phyloP scores from a whole-genome alignment of 176 grass and related monocot species.

The Neostapfia colusana region DNA sequence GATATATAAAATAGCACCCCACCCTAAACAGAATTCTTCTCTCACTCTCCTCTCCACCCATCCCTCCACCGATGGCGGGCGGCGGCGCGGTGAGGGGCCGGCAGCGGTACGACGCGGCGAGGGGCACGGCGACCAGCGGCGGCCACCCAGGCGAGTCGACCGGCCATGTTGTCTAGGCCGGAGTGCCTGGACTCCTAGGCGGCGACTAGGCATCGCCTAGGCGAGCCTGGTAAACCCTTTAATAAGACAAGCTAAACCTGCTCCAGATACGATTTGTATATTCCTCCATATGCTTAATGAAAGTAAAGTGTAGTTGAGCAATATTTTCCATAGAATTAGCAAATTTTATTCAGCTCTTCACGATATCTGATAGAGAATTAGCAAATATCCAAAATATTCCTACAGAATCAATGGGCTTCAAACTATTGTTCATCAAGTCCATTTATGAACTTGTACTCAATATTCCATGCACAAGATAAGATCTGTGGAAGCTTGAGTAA shows the following conservation, averaged over 20 bases:
- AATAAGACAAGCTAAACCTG: neutral
- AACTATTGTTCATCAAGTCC: slow-evolving; percentile 23
- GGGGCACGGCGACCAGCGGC: too few relatives aligned
- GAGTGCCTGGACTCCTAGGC: too few relatives aligned
- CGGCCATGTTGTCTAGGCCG: too few relatives aligned
- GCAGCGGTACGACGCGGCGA: too few relatives aligned
- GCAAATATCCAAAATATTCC: slow-evolving; percentile 1
- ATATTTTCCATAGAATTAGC: slow-evolving; percentile 12
- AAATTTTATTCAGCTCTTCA: slow-evolving; percentile 4
- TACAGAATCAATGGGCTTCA: slow-evolving; percentile 19
- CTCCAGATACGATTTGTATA: neutral
- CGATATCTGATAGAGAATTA: slow-evolving; percentile 18
- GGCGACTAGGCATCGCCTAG: too few relatives aligned
- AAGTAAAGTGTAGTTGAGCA: slow-evolving; percentile 26
- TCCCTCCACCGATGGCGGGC: too few relatives aligned
- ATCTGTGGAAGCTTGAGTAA: neutral
- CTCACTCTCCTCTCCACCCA: too few relatives aligned
- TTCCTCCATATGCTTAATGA: slow-evolving; percentile 15
- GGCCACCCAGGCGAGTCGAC: too few relatives aligned
- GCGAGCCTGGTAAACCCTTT: too few relatives aligned
- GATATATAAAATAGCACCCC: too few relatives aligned
- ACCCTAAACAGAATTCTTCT: too few relatives aligned
- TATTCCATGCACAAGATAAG: neutral
- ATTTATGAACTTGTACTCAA: neutral
- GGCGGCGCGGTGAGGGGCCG: too few relatives aligned